Evolutionary conservation across 2,329 filamentous ascomycete species (phyloP).

Genomic region (Venturiaceae sp.): DNA sequence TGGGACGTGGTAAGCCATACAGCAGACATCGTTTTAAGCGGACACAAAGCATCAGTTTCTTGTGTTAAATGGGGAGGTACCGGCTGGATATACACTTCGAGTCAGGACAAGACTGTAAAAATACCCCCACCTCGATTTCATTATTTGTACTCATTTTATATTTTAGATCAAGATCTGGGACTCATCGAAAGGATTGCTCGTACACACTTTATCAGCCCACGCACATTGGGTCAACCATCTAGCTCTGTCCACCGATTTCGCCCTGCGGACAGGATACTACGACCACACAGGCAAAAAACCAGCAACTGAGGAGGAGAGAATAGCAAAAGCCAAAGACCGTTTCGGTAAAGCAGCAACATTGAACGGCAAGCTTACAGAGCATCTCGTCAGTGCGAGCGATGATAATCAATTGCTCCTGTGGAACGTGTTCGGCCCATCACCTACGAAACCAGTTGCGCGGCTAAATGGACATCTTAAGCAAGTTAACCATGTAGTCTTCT

Average conservation of each 20-base stretch:
- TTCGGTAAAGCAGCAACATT: slow-evolving; percentile 79
- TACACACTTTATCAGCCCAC: slow-evolving; percentile 72
- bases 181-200: slow-evolving; percentile 63
- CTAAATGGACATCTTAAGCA: slow-evolving; percentile 94
- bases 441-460: slow-evolving; percentile 73
- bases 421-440: slow-evolving; percentile 50
- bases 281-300: slow-evolving; percentile 72
- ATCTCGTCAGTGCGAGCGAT: slow-evolving; percentile 82
- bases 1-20: slow-evolving; percentile 74
- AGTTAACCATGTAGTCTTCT: slow-evolving; percentile 67
- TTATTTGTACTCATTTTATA: neutral
- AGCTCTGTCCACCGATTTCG: slow-evolving; percentile 86
- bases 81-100: slow-evolving; percentile 45
- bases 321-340: slow-evolving; percentile 64
- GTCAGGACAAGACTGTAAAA: slow-evolving; percentile 70
- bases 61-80: slow-evolving; percentile 95
- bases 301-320: slow-evolving; percentile 57
- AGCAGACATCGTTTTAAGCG: slow-evolving; percentile 73
- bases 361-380: slow-evolving; percentile 68
- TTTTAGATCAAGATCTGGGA: slow-evolving; percentile 72
- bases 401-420: slow-evolving; percentile 86
- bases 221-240: slow-evolving; percentile 95
- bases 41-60: slow-evolving; percentile 80
- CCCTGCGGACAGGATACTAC: slow-evolving; percentile 73
- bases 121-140: neutral